These are phyloP conservation scores for Trichophyton mentagrophytes DNA, from an alignment of 2,329 filamentous ascomycete genomes.

Conservation along the genomic window DNA sequence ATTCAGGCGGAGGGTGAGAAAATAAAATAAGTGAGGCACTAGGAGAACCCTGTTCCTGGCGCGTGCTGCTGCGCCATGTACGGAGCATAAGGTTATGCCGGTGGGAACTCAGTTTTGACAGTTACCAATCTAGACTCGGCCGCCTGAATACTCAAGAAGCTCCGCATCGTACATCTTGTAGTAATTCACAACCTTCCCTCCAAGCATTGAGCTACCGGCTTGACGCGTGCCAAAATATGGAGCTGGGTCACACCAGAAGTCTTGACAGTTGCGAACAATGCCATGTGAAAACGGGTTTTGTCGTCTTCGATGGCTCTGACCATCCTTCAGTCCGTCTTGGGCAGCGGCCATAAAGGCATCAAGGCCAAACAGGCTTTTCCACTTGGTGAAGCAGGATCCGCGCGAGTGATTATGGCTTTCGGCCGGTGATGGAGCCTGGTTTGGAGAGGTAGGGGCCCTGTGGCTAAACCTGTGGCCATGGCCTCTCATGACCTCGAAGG, in stretches of 20 bases:
- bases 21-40: neutral
- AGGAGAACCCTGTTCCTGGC: neutral
- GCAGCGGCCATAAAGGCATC: slow-evolving; percentile 92
- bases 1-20: neutral
- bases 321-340: slow-evolving; percentile 50
- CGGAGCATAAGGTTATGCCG: neutral
- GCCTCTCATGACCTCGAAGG: slow-evolving; percentile 90
- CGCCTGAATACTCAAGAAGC: neutral
- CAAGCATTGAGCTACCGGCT: slow-evolving; percentile 62
- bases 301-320: slow-evolving; percentile 33
- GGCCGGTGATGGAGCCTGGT: slow-evolving; percentile 40
- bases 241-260: slow-evolving; percentile 90
- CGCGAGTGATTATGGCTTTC: slow-evolving; percentile 24
- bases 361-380: slow-evolving; percentile 74
- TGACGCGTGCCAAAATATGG: slow-evolving; percentile 65
- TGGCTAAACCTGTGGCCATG: neutral
- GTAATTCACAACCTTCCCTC: slow-evolving; percentile 72
- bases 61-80: neutral
- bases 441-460: slow-evolving; percentile 7
- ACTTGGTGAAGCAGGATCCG: slow-evolving; percentile 59
- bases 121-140: neutral
- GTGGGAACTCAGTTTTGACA: neutral
- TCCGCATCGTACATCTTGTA: slow-evolving; percentile 70
- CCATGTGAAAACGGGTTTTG: slow-evolving; percentile 79
- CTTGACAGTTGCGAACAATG: slow-evolving; percentile 75